Base-by-base conservation (phyloP, 2,329 filamentous ascomycete genomes). In the Cladosporium austrohemisphaericum region DNA sequence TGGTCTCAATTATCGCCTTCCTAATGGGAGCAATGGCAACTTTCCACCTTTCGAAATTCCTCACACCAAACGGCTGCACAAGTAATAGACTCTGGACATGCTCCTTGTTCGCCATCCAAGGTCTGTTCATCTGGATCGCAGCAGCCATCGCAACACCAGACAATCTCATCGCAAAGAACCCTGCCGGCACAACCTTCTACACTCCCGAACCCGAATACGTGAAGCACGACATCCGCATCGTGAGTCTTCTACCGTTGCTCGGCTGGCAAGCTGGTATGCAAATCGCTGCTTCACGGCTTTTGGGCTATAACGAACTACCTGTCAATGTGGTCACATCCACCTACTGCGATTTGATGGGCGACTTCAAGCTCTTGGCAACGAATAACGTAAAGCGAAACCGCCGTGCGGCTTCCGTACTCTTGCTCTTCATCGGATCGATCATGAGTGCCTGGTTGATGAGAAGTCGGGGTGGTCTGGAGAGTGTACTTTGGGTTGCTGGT, bases 251-350 rank as follows among this genome's bases (percentile, higher is more conserved):
- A 5, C 66, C 67, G 2, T 60, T 68, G 16, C 65, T 83, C 1
- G 76, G 77, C 3, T 76, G 79, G 55, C 76, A 80, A 57, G 71
- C 69, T 40, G 76, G 75, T 3, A 76, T 76, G 33, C 76, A 79
- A 61, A 78, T 79, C 52, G 75, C 76, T 16, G 67, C 67, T 28
- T 75, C 71, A 28, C 68, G 77, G 14, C 62, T 71, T 10, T 65
- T 80, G 16, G 75, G 75, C 7, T 76, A 74, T 57, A 75, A 74
- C 49, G 77, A 79, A 60, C 65, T 80, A 36, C 77, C 77, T 1
- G 76, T 77, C 1, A 76, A 74, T 40, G 77, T 80, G 8, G 60
- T 79, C 31, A 80, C 77, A n/a, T 76, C 72, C 49, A 64, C 77
- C 31, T 77, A 78, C 57, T 77, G 73, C 58, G 77, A 79, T 57